Evolutionary conservation across 768 basidiomycete species (phyloP), one percentile per base, ranked within the genome.

Genomic region (Tephrocybe sp.): DNA sequence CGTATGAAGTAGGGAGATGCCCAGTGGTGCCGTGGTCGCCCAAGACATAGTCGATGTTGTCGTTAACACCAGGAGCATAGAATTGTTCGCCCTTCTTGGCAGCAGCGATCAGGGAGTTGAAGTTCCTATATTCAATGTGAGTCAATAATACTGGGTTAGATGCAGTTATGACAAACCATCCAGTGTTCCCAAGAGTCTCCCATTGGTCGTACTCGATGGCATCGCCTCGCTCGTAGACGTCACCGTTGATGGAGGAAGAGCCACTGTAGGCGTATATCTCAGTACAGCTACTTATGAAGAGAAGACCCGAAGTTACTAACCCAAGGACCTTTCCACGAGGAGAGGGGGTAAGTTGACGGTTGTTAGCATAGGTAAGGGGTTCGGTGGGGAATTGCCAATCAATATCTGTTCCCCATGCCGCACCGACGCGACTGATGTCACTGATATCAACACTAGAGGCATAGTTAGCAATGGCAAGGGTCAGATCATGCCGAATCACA

Each of bases 311-410:
- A 8, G 7, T 12, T 9, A 18, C 40, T 41, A 6, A 41, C 40
- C 40, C n/a, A 41, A 41, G 40, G 40, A 41, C 40, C 23, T 41
- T 41, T 11, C 40, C 40, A 41, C 40, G 40, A 15, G 40, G 40
- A 30, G 28, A 30, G 28, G 28, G 28, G 28, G 28, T 30, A 5
- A 30, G 11, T 30, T 30, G 28, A 30, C 28, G 28, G 28, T 30
- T 30, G 28, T 30, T 30, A 30, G 28, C 28, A 11, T 30, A 30
- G 5, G 5, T 30, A 30, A 30, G 28, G 11, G 28, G 28, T 30
- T 30, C 28, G 28, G 28, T 30, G 28, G 28, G 28, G 28, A 30
- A 30, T 30, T 30, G 28, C 28, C 28, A 30, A 11, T 30, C 28
- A 30, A 30, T 30, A 11, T 30, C 28, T 30, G 28, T 30, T 30